Conservation (phyloP, 2,329 filamentous ascomycete genomes). For the Plectosphaerella cucumerina region DNA sequence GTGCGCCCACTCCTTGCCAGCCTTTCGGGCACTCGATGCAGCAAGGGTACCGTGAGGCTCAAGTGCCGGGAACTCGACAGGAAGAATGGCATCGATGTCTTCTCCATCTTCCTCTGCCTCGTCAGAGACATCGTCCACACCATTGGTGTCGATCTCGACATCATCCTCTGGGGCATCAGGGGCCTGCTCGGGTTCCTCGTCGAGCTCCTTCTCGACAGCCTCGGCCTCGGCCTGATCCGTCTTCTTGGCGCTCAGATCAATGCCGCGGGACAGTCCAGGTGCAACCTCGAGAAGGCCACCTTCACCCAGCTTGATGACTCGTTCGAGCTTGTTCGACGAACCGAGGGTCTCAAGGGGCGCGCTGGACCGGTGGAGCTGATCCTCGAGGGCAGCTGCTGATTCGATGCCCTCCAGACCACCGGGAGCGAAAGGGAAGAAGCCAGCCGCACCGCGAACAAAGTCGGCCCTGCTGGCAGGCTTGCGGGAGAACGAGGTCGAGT, state of each 20-base stretch:
- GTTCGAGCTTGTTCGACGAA: constrained; percentile 59
- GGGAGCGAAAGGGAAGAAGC: constrained; percentile 91
- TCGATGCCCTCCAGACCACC: constrained; percentile 86
- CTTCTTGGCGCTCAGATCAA: constrained; percentile 64
- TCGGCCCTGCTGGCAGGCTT: constrained; percentile 85
- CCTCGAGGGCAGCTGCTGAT: constrained; percentile 78
- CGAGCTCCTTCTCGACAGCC: constrained; percentile 40
- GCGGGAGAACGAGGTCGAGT: constrained; percentile 82
- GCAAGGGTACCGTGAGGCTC: constrained; percentile 78
- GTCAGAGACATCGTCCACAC: constrained; percentile 15
- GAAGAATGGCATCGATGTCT: constrained; percentile 80
- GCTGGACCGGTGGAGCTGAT: constrained; percentile 54
- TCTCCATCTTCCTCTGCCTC: constrained; percentile 45
- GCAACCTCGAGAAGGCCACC: constrained; percentile 76
- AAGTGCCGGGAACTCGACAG: constrained; percentile 87
- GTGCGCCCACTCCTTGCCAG: constrained; percentile 90
- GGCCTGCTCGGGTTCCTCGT: constrained; percentile 38
- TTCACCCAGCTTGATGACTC: constrained; percentile 80
- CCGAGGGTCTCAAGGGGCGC: constrained; percentile 29
- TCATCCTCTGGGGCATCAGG: constrained; percentile 21
- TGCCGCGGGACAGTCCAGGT: constrained; percentile 75
- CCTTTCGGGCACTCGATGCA: constrained; percentile 66
- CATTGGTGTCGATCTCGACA: constrained; percentile 15
- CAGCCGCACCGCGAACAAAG: constrained; percentile 87
- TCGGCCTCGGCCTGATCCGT: constrained; percentile 46